These are phyloP conservation scores for Tylopilus orsonianus DNA, from an alignment of 1,284 basidiomycete species.

Conservation along the genomic window DNA sequence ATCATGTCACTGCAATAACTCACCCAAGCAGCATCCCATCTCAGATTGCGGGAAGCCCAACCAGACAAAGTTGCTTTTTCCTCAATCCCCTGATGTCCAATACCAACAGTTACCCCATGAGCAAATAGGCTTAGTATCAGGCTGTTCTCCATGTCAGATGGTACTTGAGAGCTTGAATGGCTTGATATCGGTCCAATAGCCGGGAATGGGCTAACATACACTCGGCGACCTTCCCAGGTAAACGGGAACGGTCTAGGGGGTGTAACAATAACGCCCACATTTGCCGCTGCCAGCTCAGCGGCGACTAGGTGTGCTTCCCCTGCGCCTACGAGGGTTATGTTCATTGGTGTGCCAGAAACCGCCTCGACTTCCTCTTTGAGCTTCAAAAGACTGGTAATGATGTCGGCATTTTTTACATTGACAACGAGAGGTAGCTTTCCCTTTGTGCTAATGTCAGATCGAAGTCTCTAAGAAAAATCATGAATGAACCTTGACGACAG, in stretches of 20 bases:
- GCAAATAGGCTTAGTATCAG: conserved; percentile 61
- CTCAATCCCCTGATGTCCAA: conserved; percentile 48
- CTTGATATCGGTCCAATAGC: conserved; percentile 15
- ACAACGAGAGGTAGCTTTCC: conserved; percentile 59
- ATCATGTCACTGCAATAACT: conserved; percentile 1
- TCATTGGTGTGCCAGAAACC: conserved; percentile 38
- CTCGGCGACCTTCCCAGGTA: conserved; percentile 55
- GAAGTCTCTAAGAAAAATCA: neutral
- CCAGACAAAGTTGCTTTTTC: conserved; percentile 22
- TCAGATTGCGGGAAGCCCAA: conserved; percentile 60
- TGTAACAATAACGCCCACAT: conserved; percentile 73
- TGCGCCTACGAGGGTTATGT: conserved; percentile 66
- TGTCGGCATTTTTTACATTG: conserved; percentile 62
- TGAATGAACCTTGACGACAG: conserved; percentile 38
- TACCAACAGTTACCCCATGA: conserved; percentile 73
- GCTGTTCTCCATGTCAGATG: conserved; percentile 68
- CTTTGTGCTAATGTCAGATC: conserved; percentile 25
- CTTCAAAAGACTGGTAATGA: conserved; percentile 74
- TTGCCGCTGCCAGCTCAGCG: conserved; percentile 65
- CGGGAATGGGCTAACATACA: conserved; percentile 33
- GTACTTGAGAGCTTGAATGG: conserved; percentile 55
- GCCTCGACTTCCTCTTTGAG: conserved; percentile 75
- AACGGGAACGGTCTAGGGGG: conserved; percentile 59
- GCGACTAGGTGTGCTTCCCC: conserved; percentile 78
- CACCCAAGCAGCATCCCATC: conserved; percentile 48